These are phyloP conservation scores for Dillenia suffruticosa DNA, from an alignment of 164 flowering plant genomes.

Conservation along the genomic window DNA sequence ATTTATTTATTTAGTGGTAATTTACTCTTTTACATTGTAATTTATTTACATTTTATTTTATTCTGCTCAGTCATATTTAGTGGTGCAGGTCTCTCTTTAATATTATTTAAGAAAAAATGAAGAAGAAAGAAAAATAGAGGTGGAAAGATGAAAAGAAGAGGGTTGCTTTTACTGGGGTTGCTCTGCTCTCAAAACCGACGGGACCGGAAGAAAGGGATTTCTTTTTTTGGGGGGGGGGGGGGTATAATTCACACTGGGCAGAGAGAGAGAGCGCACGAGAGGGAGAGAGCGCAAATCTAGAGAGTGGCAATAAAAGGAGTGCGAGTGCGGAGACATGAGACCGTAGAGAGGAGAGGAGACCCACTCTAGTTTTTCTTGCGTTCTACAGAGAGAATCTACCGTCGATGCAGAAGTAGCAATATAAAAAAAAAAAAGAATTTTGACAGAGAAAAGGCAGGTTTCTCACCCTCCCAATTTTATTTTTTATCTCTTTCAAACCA, in stretches of 20 bases:
- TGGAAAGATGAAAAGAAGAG: background rate
- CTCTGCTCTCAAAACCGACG: background rate
- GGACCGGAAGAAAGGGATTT: slow-evolving; percentile 1
- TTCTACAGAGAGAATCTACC: too few species aligned
- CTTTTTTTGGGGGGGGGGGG: background rate
- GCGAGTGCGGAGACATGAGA: background rate
- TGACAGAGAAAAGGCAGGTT: slow-evolving; percentile 3
- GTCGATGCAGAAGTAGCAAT: slow-evolving; percentile 1
- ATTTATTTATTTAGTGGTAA: too few species aligned
- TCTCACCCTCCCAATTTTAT: slow-evolving; percentile 4
- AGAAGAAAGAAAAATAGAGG: background rate
- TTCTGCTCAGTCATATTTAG: too few species aligned
- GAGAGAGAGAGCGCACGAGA: slow-evolving; percentile 8
- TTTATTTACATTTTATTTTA: too few species aligned
- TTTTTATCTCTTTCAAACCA: slow-evolving; percentile 17
- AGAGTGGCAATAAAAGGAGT: background rate
- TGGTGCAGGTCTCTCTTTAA: too few species aligned
- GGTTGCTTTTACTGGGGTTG: slow-evolving; percentile 1
- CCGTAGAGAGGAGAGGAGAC: background rate
- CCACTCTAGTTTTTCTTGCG: too few species aligned
- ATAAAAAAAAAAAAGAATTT: slow-evolving; percentile 8
- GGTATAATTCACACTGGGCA: slow-evolving; percentile 1
- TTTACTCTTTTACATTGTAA: too few species aligned
- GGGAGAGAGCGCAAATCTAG: background rate
- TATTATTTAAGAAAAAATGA: background rate